Conservation (phyloP, 169 alveolate genomes). For the Blepharisma undulans region DNA sequence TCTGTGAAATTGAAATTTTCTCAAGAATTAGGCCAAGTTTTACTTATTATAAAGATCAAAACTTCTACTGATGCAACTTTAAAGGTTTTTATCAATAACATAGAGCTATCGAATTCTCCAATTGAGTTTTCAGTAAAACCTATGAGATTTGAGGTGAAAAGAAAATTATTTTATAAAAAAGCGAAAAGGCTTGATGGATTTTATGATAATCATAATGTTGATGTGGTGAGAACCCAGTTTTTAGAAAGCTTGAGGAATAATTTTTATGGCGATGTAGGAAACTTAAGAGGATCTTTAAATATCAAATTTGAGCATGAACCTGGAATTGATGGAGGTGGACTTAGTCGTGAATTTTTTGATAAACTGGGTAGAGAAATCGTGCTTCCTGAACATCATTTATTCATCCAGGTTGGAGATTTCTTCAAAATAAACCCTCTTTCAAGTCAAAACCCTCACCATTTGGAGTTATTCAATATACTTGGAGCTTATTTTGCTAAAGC, state of each 20-base stretch:
- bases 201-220: not conserved
- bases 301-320: not conserved
- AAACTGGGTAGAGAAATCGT: not conserved
- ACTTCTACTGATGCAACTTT: not conserved
- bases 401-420: not conserved
- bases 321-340: conserved; percentile 13
- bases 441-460: not conserved
- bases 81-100: not conserved
- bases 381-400: not conserved
- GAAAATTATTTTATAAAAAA: not conserved
- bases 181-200: not conserved
- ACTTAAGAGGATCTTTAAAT: not conserved
- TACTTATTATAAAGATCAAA: not conserved
- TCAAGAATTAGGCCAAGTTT: not conserved
- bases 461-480: not conserved
- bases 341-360: conserved; percentile 10
- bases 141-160: not conserved
- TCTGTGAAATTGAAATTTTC: not conserved
- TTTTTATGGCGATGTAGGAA: not conserved
- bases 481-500: conserved; percentile 9
- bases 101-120: not conserved
- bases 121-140: not conserved
- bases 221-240: not conserved
- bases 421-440: not conserved
- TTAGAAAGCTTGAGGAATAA: not conserved